A percentile compares a stretch with the other conserved stretches of the same genome.
phyloP scores from a whole-genome alignment of 2,329 filamentous ascomycete species.

The Verticillium alfalfae region DNA sequence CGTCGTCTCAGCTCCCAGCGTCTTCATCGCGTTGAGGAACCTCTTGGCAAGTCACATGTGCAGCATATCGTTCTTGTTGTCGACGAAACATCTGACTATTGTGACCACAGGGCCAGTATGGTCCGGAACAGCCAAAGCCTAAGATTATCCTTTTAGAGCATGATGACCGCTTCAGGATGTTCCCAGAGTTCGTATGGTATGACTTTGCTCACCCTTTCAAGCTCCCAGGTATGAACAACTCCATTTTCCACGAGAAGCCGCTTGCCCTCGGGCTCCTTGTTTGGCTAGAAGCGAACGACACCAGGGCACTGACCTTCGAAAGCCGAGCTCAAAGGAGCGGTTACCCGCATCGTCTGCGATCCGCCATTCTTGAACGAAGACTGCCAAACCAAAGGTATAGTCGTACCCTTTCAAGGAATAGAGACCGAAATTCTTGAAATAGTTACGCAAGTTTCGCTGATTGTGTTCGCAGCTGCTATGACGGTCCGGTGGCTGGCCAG shows the following conservation, averaged over 20 bases:
- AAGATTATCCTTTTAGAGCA: slow-evolving; percentile 65
- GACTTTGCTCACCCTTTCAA: slow-evolving; percentile 66
- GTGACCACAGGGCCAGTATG: slow-evolving; percentile 1
- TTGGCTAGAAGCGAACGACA: background rate
- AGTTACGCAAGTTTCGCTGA: background rate
- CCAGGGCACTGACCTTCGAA: background rate
- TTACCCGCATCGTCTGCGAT: slow-evolving; percentile 69
- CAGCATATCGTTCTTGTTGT: background rate
- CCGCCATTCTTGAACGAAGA: slow-evolving; percentile 77
- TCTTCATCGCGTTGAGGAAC: slow-evolving; percentile 72
- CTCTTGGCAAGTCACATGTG: slow-evolving; percentile 45
- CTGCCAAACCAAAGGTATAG: slow-evolving; percentile 69
- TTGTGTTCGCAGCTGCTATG: slow-evolving; percentile 51
- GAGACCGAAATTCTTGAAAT: too few species aligned
- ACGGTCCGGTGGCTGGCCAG: slow-evolving; percentile 70
- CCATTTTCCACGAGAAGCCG: too few species aligned
- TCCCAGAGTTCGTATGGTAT: slow-evolving; percentile 69
- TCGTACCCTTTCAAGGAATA: too few species aligned
- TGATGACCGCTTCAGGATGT: slow-evolving; percentile 67
- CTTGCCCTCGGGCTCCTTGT: too few species aligned
- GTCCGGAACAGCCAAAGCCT: slow-evolving; percentile 35
- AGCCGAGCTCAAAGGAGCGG: slow-evolving; percentile 54
- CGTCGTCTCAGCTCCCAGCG: slow-evolving; percentile 69
- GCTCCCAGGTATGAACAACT: slow-evolving; percentile 43
- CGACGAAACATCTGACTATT: background rate